Evolutionary conservation across 1,284 basidiomycete species (phyloP).

Genomic region (Ustilago loliicola): DNA sequence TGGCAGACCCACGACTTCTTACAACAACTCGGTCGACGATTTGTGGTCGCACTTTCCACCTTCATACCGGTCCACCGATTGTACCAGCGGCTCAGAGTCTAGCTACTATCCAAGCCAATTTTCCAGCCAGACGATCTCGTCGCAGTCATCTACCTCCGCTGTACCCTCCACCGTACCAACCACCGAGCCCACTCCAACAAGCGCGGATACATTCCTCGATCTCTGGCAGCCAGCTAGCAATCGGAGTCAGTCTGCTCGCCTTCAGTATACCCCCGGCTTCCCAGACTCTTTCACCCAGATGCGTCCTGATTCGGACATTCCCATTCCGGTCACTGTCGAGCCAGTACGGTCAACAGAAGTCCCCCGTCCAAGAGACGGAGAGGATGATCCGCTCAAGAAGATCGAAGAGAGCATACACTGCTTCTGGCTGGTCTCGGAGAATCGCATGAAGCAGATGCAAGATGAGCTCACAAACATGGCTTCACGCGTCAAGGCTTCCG

Average conservation of each 20-base stretch:
- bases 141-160: background rate
- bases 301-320: background rate
- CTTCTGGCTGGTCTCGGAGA: conserved; percentile 36
- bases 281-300: background rate
- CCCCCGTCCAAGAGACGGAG: background rate
- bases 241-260: background rate
- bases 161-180: background rate
- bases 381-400: conserved; percentile 7
- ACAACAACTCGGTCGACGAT: background rate
- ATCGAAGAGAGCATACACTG: conserved; percentile 29
- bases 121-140: background rate
- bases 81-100: background rate
- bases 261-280: background rate
- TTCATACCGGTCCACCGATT: conserved; percentile 3
- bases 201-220: background rate
- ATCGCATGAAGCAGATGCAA: conserved; percentile 21
- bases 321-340: background rate
- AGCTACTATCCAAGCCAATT: background rate
- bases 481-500: background rate
- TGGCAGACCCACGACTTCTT: background rate
- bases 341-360: background rate
- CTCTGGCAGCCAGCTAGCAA: background rate
- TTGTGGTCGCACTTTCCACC: background rate
- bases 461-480: conserved; percentile 14
- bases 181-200: background rate